phyloP scores from a whole-genome alignment of 495 filamentous ascomycete genomes.

The Penicillium lividum region DNA sequence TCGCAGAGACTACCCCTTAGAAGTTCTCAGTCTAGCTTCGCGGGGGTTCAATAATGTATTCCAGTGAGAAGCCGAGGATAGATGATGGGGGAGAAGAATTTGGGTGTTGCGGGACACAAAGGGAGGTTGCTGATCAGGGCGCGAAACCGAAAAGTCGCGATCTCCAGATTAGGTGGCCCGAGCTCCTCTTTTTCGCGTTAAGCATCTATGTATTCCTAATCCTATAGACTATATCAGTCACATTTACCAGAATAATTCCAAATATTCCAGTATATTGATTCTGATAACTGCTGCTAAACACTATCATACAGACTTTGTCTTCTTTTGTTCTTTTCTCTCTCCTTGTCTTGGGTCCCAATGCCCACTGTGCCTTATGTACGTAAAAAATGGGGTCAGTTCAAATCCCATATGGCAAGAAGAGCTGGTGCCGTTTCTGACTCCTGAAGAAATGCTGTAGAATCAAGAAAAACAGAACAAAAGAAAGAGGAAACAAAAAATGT shows the following conservation, averaged over 20 bases:
- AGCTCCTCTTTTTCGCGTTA: constrained; percentile 35
- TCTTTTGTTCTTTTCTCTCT: background rate
- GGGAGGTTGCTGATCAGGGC: constrained; percentile 21
- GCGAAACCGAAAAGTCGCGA: constrained; percentile 47
- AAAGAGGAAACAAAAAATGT: constrained; percentile 4
- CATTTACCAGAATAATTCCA: background rate
- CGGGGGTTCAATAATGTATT: background rate
- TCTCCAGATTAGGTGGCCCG: constrained; percentile 44
- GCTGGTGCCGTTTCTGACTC: constrained; percentile 9
- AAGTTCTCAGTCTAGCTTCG: background rate
- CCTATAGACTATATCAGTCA: background rate
- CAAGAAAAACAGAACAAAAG: background rate
- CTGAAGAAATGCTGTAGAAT: constrained; percentile 15
- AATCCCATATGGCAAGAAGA: constrained; percentile 1
- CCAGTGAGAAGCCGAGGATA: background rate
- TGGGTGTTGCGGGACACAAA: constrained; percentile 21
- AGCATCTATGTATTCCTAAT: background rate
- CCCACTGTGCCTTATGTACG: constrained; percentile 21
- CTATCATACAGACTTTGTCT: constrained; percentile 2
- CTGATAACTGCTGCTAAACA: background rate
- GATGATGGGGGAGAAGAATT: constrained; percentile 10
- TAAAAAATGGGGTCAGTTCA: constrained; percentile 11
- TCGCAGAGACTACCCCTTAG: constrained; percentile 26
- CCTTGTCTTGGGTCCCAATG: constrained; percentile 7
- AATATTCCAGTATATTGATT: background rate